Evolutionary conservation across 2,329 filamentous ascomycete species (phyloP).

Genomic region (Cladobotryum protrusum): DNA sequence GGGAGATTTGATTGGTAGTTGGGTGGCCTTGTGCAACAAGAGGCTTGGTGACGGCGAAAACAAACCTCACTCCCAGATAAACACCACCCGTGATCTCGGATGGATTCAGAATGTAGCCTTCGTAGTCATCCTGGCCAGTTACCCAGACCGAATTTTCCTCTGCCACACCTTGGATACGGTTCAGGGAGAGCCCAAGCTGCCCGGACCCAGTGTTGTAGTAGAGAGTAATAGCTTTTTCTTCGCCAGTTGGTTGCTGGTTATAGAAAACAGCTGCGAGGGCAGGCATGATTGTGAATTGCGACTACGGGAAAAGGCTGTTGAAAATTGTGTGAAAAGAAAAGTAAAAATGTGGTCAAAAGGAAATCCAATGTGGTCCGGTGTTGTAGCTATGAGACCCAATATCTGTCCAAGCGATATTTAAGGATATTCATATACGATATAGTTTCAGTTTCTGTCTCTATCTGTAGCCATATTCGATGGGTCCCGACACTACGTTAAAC

Average conservation of each 20-base stretch:
- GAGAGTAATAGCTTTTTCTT: not conserved
- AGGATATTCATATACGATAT: too few relatives aligned
- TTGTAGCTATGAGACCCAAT: too few relatives aligned
- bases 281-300: not conserved
- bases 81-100: not conserved
- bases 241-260: not conserved
- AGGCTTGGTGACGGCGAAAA: not conserved
- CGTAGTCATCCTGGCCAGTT: not conserved
- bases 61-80: not conserved
- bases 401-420: too few relatives aligned
- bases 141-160: not conserved
- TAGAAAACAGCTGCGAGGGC: not conserved
- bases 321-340: not conserved
- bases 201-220: not conserved
- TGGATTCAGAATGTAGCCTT: not conserved
- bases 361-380: not conserved
- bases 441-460: too few relatives aligned
- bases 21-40: not conserved
- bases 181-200: not conserved
- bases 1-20: not conserved
- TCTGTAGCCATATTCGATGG: too few relatives aligned
- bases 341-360: not conserved
- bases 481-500: too few relatives aligned
- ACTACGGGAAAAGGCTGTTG: too few relatives aligned
- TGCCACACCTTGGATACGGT: not conserved